Conservation (phyloP, 306 rosid species). For the Acacia confusa region DNA sequence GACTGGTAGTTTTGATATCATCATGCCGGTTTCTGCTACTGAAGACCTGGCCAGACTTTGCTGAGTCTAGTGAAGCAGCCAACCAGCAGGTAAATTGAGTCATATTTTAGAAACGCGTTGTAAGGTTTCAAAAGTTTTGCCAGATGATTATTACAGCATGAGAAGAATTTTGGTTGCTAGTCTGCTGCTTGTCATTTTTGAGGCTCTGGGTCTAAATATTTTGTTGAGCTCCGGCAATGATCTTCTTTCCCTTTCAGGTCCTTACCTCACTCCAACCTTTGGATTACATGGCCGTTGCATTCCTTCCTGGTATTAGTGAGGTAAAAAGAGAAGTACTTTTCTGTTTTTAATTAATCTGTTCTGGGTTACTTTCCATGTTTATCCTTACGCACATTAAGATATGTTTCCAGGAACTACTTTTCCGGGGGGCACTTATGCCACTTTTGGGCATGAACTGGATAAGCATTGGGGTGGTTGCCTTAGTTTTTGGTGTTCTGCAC, state of each 20-base stretch:
- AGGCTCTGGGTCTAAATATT: background rate
- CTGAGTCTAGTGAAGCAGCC: constrained; percentile 90
- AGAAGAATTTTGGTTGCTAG: constrained; percentile 9
- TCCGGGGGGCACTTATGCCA: constrained; percentile 86
- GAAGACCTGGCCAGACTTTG: constrained; percentile 81
- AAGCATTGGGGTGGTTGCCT: constrained; percentile 59
- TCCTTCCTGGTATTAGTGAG: constrained; percentile 87
- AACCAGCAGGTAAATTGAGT: constrained; percentile 70
- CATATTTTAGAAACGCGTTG: constrained; percentile 21
- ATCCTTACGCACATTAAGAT: constrained; percentile 6
- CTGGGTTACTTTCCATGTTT: constrained; percentile 18
- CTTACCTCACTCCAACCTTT: constrained; percentile 78
- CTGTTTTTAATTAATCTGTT: background rate
- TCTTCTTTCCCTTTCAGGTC: constrained; percentile 57
- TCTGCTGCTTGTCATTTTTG: constrained; percentile 29
- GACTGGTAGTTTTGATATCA: constrained; percentile 70
- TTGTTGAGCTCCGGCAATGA: constrained; percentile 30
- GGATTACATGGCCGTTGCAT: constrained; percentile 73
- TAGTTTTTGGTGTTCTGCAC: constrained; percentile 81
- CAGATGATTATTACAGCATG: background rate
- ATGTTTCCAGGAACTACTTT: constrained; percentile 74
- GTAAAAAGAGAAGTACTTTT: constrained; percentile 35
- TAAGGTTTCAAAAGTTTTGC: constrained; percentile 15
- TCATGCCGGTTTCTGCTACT: constrained; percentile 66
- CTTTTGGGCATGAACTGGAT: constrained; percentile 80